phyloP scores from a whole-genome alignment of 129 eudicot genomes.

The Chrysanthemum lavandulifolium region DNA sequence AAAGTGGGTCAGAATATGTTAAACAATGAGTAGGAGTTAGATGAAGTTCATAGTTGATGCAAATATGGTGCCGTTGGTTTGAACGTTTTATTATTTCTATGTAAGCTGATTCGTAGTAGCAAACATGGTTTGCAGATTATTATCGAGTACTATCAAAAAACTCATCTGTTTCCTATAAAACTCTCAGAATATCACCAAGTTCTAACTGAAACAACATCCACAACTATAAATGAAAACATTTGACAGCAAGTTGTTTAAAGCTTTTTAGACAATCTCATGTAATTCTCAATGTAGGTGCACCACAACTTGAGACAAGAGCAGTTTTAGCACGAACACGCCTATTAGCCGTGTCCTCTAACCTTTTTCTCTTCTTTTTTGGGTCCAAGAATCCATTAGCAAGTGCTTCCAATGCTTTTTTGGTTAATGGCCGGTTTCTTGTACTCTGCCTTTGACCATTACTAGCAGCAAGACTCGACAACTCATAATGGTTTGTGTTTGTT shows the following conservation, averaged over 20 bases:
- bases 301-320: background rate
- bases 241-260: background rate
- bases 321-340: constrained; percentile 28
- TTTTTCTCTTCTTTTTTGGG: background rate
- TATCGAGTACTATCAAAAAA: too few relatives aligned
- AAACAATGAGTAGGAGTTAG: too few relatives aligned
- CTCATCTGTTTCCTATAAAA: background rate
- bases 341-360: background rate
- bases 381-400: background rate
- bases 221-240: background rate
- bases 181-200: background rate
- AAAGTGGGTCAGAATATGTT: too few relatives aligned
- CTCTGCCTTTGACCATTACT: constrained; percentile 34
- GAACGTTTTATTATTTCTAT: background rate
- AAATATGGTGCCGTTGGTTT: too few relatives aligned
- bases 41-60: too few relatives aligned
- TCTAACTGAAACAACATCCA: background rate
- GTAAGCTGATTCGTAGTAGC: background rate
- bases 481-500: background rate
- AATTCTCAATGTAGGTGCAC: background rate
- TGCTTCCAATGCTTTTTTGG: constrained; percentile 29
- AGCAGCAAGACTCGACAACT: background rate
- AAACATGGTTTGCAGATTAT: background rate
- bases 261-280: background rate
- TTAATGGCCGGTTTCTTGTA: constrained; percentile 50